Conservation (phyloP, 495 filamentous ascomycete species). For the Tuber magnatum region DNA sequence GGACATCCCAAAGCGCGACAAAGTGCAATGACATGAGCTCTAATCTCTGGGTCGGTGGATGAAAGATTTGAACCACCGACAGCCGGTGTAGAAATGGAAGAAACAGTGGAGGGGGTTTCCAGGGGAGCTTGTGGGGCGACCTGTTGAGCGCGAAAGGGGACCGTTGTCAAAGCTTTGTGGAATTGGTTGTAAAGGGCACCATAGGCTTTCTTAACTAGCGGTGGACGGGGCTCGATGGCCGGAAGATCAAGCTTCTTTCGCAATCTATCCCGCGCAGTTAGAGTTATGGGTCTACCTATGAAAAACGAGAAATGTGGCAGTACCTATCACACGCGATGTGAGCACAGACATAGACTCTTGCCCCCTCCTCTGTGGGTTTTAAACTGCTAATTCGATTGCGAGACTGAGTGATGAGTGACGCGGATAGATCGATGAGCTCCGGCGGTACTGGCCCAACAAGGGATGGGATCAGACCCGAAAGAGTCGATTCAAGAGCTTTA, state of each 20-base stretch:
- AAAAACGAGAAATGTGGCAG: constrained; percentile 2
- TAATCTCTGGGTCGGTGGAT: constrained; percentile 43
- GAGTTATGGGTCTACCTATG: neutral
- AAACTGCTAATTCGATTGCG: constrained; percentile 68
- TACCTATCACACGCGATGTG: constrained; percentile 87
- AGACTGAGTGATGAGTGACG: constrained; percentile 79
- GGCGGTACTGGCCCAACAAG: constrained; percentile 63
- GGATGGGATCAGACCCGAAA: constrained; percentile 70
- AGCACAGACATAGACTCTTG: constrained; percentile 77
- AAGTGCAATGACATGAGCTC: constrained; percentile 38
- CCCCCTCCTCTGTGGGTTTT: constrained; percentile 82
- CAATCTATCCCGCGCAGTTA: constrained; percentile 49
- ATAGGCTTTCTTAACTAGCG: constrained; percentile 75
- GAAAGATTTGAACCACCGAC: constrained; percentile 56
- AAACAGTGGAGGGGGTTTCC: constrained; percentile 11
- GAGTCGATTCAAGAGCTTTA: constrained; percentile 64
- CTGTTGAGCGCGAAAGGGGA: constrained; percentile 16
- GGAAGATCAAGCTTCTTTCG: constrained; percentile 80
- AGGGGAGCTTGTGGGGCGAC: constrained; percentile 7
- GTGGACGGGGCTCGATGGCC: constrained; percentile 68
- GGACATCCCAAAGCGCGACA: constrained; percentile 49
- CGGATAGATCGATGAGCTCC: constrained; percentile 67
- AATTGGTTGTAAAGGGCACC: constrained; percentile 76
- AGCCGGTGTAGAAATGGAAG: constrained; percentile 34
- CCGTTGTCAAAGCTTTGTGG: constrained; percentile 57